These are phyloP conservation scores for Citrus sinensis DNA, from an alignment of 345 rosid species.

Conservation along the genomic window DNA sequence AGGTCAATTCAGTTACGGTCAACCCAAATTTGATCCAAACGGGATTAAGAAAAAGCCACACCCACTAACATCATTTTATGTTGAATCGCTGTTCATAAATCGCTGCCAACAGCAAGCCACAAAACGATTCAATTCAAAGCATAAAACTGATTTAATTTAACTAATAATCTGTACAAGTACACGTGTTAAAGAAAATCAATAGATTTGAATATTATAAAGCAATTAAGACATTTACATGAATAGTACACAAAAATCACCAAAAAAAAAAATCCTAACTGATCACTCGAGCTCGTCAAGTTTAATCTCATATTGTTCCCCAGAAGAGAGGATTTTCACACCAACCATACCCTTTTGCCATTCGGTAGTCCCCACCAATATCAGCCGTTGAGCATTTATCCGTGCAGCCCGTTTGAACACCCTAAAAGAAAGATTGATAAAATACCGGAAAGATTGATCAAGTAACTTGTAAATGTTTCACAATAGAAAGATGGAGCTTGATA, in stretches of 20 bases:
- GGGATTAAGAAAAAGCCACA: no score
- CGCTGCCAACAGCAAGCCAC: background rate
- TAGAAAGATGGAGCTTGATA: constrained; percentile 14
- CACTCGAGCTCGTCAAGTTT: constrained; percentile 65
- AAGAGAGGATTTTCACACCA: constrained; percentile 66
- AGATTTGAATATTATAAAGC: background rate
- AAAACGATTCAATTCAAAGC: background rate
- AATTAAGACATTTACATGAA: background rate
- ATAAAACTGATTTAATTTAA: background rate
- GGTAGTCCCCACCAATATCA: constrained; percentile 67
- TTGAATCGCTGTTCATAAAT: no score
- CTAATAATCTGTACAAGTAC: background rate
- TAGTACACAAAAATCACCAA: background rate
- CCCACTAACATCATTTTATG: no score
- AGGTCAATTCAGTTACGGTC: no score
- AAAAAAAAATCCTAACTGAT: background rate
- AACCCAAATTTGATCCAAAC: no score
- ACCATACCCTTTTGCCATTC: constrained; percentile 92
- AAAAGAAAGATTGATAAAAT: background rate
- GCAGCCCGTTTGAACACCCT: constrained; percentile 95
- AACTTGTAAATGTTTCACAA: background rate
- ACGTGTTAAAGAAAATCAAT: background rate
- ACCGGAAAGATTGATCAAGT: background rate
- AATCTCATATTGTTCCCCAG: constrained; percentile 75
- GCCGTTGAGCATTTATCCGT: constrained; percentile 67